A percentile compares a stretch with the other conserved stretches of the same genome.
Evolutionary conservation across 2,329 filamentous ascomycete species (phyloP).

Genomic region (Penicillium sp.): DNA sequence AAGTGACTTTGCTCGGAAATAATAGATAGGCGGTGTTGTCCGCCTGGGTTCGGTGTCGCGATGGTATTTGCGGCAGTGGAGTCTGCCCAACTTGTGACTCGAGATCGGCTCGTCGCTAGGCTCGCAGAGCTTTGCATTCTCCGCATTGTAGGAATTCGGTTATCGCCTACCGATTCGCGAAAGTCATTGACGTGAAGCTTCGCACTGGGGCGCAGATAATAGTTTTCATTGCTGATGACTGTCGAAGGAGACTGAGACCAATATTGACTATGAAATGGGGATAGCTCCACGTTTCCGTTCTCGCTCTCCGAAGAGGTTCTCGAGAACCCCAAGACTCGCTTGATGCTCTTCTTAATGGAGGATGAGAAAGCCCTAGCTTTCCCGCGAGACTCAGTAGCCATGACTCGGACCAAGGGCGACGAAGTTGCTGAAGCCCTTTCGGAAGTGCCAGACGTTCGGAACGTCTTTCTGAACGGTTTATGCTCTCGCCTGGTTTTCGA

Average conservation of each 20-base stretch:
- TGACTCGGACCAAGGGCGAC: constrained; percentile 10
- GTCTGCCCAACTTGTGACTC: constrained; percentile 56
- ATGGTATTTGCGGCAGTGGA: constrained; percentile 51
- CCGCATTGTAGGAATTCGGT: constrained; percentile 27
- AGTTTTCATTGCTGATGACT: constrained; percentile 12
- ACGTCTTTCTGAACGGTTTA: constrained; percentile 44
- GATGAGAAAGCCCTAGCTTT: constrained; percentile 46
- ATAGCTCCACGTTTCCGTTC: constrained; percentile 28
- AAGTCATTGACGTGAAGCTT: background rate
- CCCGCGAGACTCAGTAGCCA: constrained; percentile 20
- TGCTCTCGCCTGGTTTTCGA: constrained; percentile 34
- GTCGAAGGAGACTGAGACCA: background rate
- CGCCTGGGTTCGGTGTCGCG: constrained; percentile 35
- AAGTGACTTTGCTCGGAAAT: constrained; percentile 48
- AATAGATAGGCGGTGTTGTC: constrained; percentile 47
- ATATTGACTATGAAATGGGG: constrained; percentile 27
- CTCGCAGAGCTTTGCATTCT: constrained; percentile 39
- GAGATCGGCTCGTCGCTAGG: constrained; percentile 43
- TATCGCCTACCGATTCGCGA: background rate
- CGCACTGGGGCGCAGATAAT: constrained; percentile 1
- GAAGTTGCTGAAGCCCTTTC: constrained; percentile 20
- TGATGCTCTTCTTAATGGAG: constrained; percentile 48
- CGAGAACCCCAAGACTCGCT: constrained; percentile 45
- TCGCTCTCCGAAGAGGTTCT: constrained; percentile 26
- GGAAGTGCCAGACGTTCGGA: constrained; percentile 36